A percentile compares a stretch with the other conserved stretches of the same genome.
Conservation (phyloP, 352 stramenopile species). For the Nothophytophthora sp. region DNA sequence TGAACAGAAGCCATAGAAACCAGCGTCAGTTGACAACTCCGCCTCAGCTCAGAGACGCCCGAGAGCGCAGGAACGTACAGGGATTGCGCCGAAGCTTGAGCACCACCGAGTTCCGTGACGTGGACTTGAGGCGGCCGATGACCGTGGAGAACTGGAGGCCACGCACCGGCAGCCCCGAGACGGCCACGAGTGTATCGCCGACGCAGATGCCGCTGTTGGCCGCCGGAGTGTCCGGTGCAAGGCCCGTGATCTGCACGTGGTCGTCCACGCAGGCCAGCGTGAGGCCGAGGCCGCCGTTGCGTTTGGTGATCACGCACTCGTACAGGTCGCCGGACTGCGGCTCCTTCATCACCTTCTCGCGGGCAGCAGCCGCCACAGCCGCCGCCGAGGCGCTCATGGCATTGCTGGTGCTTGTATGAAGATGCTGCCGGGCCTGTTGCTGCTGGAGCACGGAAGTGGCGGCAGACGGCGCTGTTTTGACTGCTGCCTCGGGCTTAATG, state of each 20-base stretch:
- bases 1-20: conserved; percentile 17
- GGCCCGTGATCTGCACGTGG: conserved; percentile 82
- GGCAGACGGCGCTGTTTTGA: conserved; percentile 11
- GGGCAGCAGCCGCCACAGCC: conserved; percentile 36
- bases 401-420: conserved; percentile 29
- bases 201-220: conserved; percentile 78
- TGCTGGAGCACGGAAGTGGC: conserved; percentile 19
- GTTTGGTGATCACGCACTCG: conserved; percentile 85
- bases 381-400: conserved; percentile 15
- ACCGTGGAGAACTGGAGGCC: conserved; percentile 85
- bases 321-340: conserved; percentile 80
- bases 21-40: not conserved
- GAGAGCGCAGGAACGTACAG: conserved; percentile 48
- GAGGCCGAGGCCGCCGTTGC: conserved; percentile 71
- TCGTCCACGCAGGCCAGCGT: conserved; percentile 82
- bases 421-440: conserved; percentile 23
- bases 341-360: conserved; percentile 86
- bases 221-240: conserved; percentile 69
- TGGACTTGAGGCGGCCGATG: conserved; percentile 78
- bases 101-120: conserved; percentile 77
- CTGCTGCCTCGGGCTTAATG: conserved; percentile 30
- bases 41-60: not conserved
- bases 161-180: conserved; percentile 69
- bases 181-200: conserved; percentile 74
- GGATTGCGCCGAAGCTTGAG: conserved; percentile 79